Evolutionary conservation across 192 early-diverging fungal genomes (phyloP).

Genomic region (Backusella circina): DNA sequence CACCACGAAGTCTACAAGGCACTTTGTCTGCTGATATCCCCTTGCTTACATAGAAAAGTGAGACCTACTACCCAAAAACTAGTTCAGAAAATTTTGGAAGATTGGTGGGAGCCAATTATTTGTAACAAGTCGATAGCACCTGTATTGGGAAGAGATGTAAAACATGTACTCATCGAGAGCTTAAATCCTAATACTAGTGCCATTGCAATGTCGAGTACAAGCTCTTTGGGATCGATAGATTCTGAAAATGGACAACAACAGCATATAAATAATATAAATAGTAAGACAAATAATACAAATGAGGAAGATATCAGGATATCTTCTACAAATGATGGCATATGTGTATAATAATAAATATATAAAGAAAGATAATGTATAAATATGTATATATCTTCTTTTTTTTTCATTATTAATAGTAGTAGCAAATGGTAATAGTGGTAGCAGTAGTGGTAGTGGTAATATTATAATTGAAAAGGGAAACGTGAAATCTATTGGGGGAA

Average conservation of each 20-base stretch:
- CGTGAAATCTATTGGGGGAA: neutral
- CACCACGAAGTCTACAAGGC: conserved; percentile 39
- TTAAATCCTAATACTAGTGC: neutral
- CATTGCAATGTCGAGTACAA: neutral
- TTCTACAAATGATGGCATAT: neutral
- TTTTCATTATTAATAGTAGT: neutral
- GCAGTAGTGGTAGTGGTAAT: neutral
- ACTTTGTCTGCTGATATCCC: conserved; percentile 39
- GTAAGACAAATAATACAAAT: neutral
- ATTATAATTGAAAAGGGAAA: neutral
- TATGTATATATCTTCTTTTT: neutral
- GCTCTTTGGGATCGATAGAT: neutral
- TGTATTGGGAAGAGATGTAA: conserved; percentile 11
- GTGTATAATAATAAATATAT: neutral
- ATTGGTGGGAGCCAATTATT: conserved; percentile 43
- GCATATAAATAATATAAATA: neutral
- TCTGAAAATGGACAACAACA: neutral
- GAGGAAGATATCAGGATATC: neutral
- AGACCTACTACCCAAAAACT: conserved; percentile 42
- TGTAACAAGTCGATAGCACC: conserved; percentile 19
- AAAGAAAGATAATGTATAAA: neutral
- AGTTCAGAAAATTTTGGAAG: conserved; percentile 40
- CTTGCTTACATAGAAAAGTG: conserved; percentile 25
- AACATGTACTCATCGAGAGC: conserved; percentile 12
- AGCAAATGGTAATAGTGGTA: neutral